Percentiles rank a stretch among this genome's conserved stretches.
These are phyloP conservation scores for Collybia nuda DNA, from an alignment of 768 basidiomycete genomes.

Conservation along the genomic window DNA sequence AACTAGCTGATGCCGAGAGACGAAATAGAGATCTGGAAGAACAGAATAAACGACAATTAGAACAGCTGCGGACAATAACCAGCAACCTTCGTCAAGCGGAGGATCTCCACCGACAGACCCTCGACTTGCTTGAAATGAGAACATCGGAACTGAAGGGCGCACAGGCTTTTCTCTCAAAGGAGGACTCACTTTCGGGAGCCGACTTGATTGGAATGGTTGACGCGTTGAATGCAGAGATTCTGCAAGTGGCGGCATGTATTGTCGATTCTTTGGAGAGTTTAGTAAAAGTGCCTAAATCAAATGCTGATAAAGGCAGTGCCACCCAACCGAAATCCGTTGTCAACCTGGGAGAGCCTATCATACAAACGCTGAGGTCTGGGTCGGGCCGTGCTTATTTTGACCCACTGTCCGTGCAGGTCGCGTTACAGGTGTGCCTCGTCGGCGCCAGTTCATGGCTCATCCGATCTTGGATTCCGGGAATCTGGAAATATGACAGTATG, in stretches of 20 bases:
- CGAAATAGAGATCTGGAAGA: not conserved
- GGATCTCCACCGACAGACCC: slow-evolving; percentile 6
- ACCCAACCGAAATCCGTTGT: not conserved
- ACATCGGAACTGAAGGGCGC: slow-evolving; percentile 14
- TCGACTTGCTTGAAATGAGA: slow-evolving; percentile 7
- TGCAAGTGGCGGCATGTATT: slow-evolving; percentile 44
- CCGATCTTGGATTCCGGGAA: slow-evolving; percentile 11
- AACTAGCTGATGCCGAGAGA: not conserved
- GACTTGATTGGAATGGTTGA: slow-evolving; percentile 29
- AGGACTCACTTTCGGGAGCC: slow-evolving; percentile 16
- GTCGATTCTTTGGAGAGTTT: slow-evolving; percentile 28
- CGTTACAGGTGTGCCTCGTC: slow-evolving; percentile 16
- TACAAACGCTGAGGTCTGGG: slow-evolving; percentile 2
- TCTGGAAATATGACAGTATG: not conserved
- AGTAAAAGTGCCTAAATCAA: not conserved
- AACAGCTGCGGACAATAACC: slow-evolving; percentile 5
- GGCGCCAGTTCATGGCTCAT: slow-evolving; percentile 5
- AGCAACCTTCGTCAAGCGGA: slow-evolving; percentile 10
- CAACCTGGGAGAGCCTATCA: slow-evolving; percentile 8
- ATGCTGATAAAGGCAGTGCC: not conserved
- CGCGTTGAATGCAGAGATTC: slow-evolving; percentile 45
- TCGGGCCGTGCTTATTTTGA: slow-evolving; percentile 1
- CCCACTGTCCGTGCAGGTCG: slow-evolving; percentile 16
- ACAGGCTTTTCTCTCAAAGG: slow-evolving; percentile 12
- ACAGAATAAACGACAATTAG: not conserved